Conservation (phyloP, 768 basidiomycete genomes). For the Trametes cubensis region DNA sequence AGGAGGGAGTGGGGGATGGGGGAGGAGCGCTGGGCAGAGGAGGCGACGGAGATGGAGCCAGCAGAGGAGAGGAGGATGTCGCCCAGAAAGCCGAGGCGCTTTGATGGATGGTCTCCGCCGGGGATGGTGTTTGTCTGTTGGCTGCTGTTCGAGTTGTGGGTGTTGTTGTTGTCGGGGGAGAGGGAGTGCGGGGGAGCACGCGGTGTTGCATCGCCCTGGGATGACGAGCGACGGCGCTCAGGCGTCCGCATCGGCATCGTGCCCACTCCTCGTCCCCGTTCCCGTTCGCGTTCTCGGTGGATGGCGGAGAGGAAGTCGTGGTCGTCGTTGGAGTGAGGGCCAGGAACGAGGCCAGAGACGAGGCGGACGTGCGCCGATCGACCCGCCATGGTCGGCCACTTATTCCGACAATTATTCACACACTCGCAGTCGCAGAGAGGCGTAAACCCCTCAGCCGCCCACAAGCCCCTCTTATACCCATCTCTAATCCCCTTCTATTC, state of each 20-base stretch:
- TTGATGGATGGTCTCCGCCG: constrained; percentile 17
- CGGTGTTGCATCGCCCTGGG: constrained; percentile 25
- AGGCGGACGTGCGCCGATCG: constrained; percentile 16
- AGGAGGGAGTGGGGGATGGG: constrained; percentile 26
- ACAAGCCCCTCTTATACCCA: no score
- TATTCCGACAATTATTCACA: neutral
- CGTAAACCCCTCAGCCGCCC: no score
- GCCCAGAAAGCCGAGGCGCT: constrained; percentile 27
- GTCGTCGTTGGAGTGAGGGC: neutral
- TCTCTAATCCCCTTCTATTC: no score
- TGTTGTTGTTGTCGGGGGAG: neutral
- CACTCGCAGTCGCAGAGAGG: no score
- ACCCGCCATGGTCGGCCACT: constrained; percentile 7
- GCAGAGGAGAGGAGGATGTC: constrained; percentile 15
- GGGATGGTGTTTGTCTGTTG: neutral
- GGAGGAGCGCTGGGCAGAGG: constrained; percentile 20
- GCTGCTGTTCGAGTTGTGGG: constrained; percentile 1
- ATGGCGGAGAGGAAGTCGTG: neutral
- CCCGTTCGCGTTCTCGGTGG: neutral
- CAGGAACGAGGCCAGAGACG: neutral
- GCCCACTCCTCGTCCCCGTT: neutral
- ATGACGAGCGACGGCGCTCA: constrained; percentile 21
- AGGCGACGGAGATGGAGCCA: constrained; percentile 2
- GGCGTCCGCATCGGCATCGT: neutral
- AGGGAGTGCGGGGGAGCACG: constrained; percentile 7